Percentiles rank a stretch among this genome's conserved stretches.
phyloP scores from a whole-genome alignment of 2,329 filamentous ascomycete genomes.

The Phyllosticta ampelicida region DNA sequence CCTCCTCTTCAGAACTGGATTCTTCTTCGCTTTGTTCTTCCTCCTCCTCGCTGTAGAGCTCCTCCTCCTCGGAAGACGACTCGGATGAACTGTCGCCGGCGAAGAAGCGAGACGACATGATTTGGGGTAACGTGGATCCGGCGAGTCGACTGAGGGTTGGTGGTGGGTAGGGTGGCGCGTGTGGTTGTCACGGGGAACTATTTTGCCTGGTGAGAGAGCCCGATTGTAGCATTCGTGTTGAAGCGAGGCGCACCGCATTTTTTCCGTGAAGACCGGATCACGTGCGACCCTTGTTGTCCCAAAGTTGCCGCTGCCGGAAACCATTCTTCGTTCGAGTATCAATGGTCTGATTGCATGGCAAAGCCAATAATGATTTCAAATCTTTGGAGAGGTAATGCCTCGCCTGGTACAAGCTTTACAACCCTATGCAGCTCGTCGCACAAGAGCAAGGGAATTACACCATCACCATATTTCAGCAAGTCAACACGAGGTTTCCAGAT shows the following conservation, averaged over 20 bases:
- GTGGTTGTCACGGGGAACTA: conserved; percentile 6
- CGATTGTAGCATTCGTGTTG: not conserved
- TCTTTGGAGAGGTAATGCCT: too few species aligned
- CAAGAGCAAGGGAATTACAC: too few species aligned
- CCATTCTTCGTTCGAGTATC: too few species aligned
- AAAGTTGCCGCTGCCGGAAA: too few species aligned
- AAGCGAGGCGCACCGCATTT: conserved; percentile 8
- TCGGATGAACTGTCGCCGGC: conserved; percentile 93
- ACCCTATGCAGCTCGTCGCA: too few species aligned
- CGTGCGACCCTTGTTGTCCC: too few species aligned
- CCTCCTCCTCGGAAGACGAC: conserved; percentile 88
- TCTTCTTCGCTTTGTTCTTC: conserved; percentile 50
- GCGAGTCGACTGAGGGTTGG: conserved; percentile 6
- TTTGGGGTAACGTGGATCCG: conserved; percentile 12
- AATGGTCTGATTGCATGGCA: too few species aligned
- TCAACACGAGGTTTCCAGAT: not conserved
- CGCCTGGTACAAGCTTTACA: too few species aligned
- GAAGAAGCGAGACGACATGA: conserved; percentile 84
- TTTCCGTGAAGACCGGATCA: not conserved
- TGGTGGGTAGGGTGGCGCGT: conserved; percentile 4
- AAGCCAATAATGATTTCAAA: too few species aligned
- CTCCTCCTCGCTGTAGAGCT: conserved; percentile 76
- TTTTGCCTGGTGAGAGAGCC: conserved; percentile 10
- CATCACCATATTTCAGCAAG: not conserved
- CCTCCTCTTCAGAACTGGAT: conserved; percentile 47